Evolutionary conservation across 495 filamentous ascomycete genomes (phyloP), one percentile per base, ranked within the genome.

Genomic region (Penicillium verhagenii): DNA sequence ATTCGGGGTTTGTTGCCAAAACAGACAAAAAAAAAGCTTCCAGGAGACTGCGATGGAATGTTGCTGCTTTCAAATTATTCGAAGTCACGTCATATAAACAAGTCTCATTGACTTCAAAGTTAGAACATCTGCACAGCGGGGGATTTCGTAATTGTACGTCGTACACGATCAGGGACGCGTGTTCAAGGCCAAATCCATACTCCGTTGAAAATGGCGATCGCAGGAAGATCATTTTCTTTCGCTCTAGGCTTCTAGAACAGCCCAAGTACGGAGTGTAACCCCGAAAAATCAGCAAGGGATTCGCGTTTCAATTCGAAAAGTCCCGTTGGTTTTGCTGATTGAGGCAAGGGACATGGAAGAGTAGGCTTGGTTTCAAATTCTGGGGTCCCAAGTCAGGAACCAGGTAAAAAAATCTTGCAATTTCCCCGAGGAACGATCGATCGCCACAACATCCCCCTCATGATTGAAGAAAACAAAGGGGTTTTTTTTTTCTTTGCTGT

Each of bases 101-200:
- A 21, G 13, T n/a, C 33, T 35, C 14, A 14, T 4, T 35, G 33
- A 14, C 14, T 43, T 43, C n/a, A n/a, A 19, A 14, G 39, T 5
- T 16, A 51, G 21, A 24, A 47, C 6, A 39, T 45, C 18, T 56
- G 47, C 23, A 14, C 10, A 10, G 26, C 25, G 35, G 50, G 21
- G 18, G 9, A 2, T 38, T 48, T 58, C 52, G 23, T 57, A 31
- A 53, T 19, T 24, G n/a, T n/a, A n/a, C n/a, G n/a, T n/a, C 14
- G 40, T 28, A 37, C 49, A 28, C 52, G 46, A 45, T 50, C 51
- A 13, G 53, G 33, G 47, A 59, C 57, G 58, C 50, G 53, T 47
- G 53, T 60, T 25, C 31, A 28, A 21, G 26, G 20, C 33, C 37
- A 42, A 35, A 46, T 42, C 20, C 45, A 52, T 25, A 24, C 6